A percentile compares a stretch with the other conserved stretches of the same genome.
Conservation (phyloP, 116 monocot genomes). For the Dioscorea cayenensis region DNA sequence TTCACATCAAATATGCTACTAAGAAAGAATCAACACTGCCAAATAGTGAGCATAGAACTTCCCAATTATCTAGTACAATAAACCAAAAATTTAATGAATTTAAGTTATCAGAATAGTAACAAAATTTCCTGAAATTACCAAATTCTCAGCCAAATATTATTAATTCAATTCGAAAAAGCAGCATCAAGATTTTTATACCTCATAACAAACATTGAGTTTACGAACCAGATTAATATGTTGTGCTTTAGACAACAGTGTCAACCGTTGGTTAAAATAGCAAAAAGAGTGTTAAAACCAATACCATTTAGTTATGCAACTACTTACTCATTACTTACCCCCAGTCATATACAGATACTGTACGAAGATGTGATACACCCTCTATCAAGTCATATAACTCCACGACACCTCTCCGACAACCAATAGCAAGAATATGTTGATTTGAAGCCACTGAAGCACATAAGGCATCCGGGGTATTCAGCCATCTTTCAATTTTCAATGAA, state of each 20-base stretch:
- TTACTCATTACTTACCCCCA: conserved; percentile 72
- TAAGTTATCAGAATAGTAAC: too few relatives aligned
- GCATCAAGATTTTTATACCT: not conserved
- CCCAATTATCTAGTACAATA: too few relatives aligned
- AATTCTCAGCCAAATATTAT: too few relatives aligned
- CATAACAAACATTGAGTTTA: not conserved
- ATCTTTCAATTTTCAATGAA: conserved; percentile 66
- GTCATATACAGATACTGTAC: conserved; percentile 83
- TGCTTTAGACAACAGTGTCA: not conserved
- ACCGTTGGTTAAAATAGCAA: not conserved
- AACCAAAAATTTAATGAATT: too few relatives aligned
- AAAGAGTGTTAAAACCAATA: not conserved
- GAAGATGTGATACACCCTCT: conserved; percentile 50
- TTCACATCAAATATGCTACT: too few relatives aligned
- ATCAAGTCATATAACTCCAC: conserved; percentile 91
- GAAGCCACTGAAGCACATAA: conserved; percentile 79
- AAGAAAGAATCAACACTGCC: too few relatives aligned
- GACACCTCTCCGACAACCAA: conserved; percentile 79
- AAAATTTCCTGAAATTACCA: too few relatives aligned
- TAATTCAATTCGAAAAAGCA: too few relatives aligned
- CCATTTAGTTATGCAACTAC: not conserved
- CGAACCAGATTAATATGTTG: not conserved
- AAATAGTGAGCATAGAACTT: too few relatives aligned
- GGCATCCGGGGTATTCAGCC: conserved; percentile 68
- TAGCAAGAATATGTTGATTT: conserved; percentile 85